phyloP scores from a whole-genome alignment of 495 filamentous ascomycete genomes.

The Astrocystis sublimbata region DNA sequence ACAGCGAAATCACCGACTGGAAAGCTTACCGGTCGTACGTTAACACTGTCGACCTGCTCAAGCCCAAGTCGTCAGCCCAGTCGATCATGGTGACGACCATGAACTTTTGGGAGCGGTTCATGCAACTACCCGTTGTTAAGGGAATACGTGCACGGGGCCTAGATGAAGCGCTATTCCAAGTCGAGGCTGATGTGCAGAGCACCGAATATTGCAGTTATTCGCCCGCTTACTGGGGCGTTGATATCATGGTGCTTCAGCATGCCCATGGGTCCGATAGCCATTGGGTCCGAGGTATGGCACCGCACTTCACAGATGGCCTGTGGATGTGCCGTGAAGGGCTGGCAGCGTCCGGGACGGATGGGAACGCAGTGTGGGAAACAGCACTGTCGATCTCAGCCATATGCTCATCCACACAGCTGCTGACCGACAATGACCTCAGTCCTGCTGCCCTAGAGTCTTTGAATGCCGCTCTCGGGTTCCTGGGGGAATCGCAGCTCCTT shows the following conservation, averaged over 20 bases:
- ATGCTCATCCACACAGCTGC: conserved; percentile 42
- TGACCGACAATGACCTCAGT: conserved; percentile 64
- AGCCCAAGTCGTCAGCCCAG: conserved; percentile 72
- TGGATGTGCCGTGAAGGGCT: conserved; percentile 83
- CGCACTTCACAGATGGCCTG: conserved; percentile 71
- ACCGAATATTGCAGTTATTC: conserved; percentile 73
- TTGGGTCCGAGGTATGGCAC: conserved; percentile 67
- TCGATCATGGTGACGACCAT: conserved; percentile 63
- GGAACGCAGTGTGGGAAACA: conserved; percentile 85
- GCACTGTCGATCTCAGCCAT: conserved; percentile 67
- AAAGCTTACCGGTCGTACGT: conserved; percentile 67
- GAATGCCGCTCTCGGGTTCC: conserved; percentile 68
- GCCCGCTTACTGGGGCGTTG: conserved; percentile 76
- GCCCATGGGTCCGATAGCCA: conserved; percentile 67
- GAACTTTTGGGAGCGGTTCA: conserved; percentile 64
- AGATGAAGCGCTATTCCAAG: conserved; percentile 68
- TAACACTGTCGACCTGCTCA: conserved; percentile 68
- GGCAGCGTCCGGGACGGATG: conserved; percentile 81
- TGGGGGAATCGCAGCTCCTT: conserved; percentile 76
- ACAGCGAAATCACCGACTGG: conserved; percentile 62
- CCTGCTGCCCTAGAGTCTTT: conserved; percentile 70
- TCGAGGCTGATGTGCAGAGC: conserved; percentile 75
- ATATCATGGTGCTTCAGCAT: conserved; percentile 69
- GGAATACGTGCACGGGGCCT: conserved; percentile 46
- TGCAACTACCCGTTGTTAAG: conserved; percentile 41